Evolutionary conservation across 75 land plant genomes (phyloP), one percentile per base, ranked within the genome.

Genomic region (Cunninghamia lanceolata): DNA sequence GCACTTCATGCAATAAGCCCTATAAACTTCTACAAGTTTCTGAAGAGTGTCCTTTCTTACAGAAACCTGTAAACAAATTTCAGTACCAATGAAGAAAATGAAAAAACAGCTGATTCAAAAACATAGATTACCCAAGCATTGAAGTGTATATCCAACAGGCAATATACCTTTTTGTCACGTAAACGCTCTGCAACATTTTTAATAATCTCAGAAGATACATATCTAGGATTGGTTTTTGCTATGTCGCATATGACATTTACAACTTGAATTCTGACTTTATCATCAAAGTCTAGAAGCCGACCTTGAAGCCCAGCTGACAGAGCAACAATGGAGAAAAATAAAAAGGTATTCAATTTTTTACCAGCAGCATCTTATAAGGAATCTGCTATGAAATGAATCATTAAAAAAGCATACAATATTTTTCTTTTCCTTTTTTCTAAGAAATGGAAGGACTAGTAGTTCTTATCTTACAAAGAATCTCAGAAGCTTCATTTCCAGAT

Each of bases 91-190:
- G 14, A 85, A 86, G 50, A 35, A 14, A 76, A 77, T 74, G 3
- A 9, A 32, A 59, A 86, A 30, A 30, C 35, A 40, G 40, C 9
- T 78, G 16, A 91, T 68, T 9, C 25, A 83, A 63, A 32, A 66
- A 77, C 16, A 34, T 36, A 46, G 13, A 34, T 46, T 52, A 40
- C 30, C 75, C 34, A 89, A 88, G 76, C n/a, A 40, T 38, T 13
- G n/a, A 53, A 82, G 77, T 2, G 36, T 63, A 84, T 16, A 84
- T n/a, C 63, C 36, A 5, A 84, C 28, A 71, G 85, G 6, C 82
- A 36, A 19, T 4, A 21, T 46, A 98, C 99, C 99, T 94, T 96
- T 85, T 94, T 98, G 86, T 98, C 99, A 70, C 99, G 97, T 52
- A 98, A 93, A 25, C 99, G 85, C 56, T 94, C 95, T 42, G 93